These are phyloP conservation scores for Raddia distichophylla DNA, from an alignment of 176 grass and related monocot species.

Conservation along the genomic window DNA sequence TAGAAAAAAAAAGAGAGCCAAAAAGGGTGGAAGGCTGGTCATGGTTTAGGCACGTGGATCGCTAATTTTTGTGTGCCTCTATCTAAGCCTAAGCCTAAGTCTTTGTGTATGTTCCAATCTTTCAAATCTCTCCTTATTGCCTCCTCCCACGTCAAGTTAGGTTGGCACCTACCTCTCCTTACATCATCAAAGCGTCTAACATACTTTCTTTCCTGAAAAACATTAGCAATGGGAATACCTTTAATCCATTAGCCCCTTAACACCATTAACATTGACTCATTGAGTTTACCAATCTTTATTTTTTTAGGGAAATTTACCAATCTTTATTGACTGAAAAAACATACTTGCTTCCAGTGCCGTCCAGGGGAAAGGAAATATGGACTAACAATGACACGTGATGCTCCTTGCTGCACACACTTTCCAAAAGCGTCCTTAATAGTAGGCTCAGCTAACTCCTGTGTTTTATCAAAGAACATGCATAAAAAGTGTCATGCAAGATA, in stretches of 20 bases:
- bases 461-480: constrained; percentile 36
- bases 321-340: not conserved
- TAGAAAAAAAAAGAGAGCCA: too few species aligned
- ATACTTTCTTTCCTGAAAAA: not conserved
- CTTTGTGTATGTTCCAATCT: too few species aligned
- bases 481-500: not conserved
- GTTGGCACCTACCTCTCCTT: too few species aligned
- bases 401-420: constrained; percentile 81
- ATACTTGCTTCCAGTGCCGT: constrained; percentile 87
- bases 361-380: constrained; percentile 97
- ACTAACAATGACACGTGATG: constrained; percentile 67
- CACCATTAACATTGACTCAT: not conserved
- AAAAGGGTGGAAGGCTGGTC: too few species aligned
- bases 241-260: not conserved
- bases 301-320: not conserved
- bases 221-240: constrained; percentile 20
- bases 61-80: too few species aligned
- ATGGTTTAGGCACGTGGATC: too few species aligned
- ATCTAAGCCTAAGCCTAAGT: too few species aligned
- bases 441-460: constrained; percentile 84
- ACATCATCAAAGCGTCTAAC: not conserved
- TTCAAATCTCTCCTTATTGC: too few species aligned
- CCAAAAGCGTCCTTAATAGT: constrained; percentile 79
- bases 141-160: too few species aligned
- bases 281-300: not conserved